phyloP scores from a whole-genome alignment of 805 yeast species.

The Limtongia smithiae region DNA sequence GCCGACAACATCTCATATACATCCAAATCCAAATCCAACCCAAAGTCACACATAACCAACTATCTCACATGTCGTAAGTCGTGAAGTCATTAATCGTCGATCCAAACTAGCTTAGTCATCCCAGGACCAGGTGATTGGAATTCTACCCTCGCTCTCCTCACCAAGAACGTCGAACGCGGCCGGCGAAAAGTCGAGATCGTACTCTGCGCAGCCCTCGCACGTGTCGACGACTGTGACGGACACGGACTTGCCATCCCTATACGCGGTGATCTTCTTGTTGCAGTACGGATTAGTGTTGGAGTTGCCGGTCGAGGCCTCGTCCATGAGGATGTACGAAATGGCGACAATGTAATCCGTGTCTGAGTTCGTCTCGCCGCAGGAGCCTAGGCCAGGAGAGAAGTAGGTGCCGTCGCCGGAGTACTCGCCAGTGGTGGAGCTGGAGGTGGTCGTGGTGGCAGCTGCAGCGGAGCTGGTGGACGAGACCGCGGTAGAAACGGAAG shows the following conservation, averaged over 20 bases:
- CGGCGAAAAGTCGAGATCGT: slow-evolving; percentile 60
- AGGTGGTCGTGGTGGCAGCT: slow-evolving; percentile 18
- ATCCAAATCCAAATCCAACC: too few species aligned
- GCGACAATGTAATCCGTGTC: slow-evolving; percentile 55
- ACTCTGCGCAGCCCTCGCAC: slow-evolving; percentile 51
- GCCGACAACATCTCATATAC: too few species aligned
- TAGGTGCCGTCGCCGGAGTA: slow-evolving; percentile 40
- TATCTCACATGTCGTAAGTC: too few species aligned
- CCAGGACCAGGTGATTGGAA: slow-evolving; percentile 53
- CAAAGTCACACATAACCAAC: too few species aligned
- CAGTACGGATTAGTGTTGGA: slow-evolving; percentile 45
- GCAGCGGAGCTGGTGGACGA: slow-evolving; percentile 4
- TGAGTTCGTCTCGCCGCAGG: slow-evolving; percentile 50
- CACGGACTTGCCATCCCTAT: slow-evolving; percentile 49
- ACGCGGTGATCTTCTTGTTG: slow-evolving; percentile 50
- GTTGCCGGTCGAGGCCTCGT: slow-evolving; percentile 41
- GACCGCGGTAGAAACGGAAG: slow-evolving; percentile 13
- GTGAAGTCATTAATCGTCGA: too few species aligned
- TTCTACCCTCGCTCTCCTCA: slow-evolving; percentile 50
- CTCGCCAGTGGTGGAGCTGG: slow-evolving; percentile 29
- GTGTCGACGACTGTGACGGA: slow-evolving; percentile 55
- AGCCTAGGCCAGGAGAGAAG: slow-evolving; percentile 45
- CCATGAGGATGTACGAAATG: slow-evolving; percentile 46
- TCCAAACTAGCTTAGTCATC: slow-evolving; percentile 6
- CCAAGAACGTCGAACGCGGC: slow-evolving; percentile 54